Percentiles rank a stretch among this genome's conserved stretches.
Evolutionary conservation across 306 rosid genomes (phyloP).

Genomic region (Pueraria montana): DNA sequence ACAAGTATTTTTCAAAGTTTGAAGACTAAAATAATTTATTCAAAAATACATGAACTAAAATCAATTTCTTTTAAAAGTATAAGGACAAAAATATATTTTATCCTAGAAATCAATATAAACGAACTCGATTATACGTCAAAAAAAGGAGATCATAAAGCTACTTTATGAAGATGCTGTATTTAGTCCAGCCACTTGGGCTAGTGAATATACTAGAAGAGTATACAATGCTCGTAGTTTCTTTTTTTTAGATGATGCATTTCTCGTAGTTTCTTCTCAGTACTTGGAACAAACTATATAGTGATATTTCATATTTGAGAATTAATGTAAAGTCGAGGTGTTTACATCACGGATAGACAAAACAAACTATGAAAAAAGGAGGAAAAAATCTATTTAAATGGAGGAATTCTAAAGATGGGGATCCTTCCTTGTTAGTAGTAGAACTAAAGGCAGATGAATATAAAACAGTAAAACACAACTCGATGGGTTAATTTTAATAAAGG

Average conservation of each 20-base stretch:
- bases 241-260: no score
- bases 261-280: neutral
- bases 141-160: conserved; percentile 5
- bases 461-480: neutral
- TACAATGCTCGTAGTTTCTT: neutral
- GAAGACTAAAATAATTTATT: no score
- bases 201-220: neutral
- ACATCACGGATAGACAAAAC: conserved; percentile 18
- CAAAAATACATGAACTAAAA: no score
- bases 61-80: no score
- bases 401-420: neutral
- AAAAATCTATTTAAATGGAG: neutral
- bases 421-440: neutral
- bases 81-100: no score
- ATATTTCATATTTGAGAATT: neutral
- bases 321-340: conserved; percentile 7
- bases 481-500: neutral
- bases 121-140: neutral
- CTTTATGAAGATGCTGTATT: conserved; percentile 41
- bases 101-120: neutral
- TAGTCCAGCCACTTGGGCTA: conserved; percentile 20
- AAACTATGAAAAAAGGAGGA: neutral
- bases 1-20: no score
- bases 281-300: neutral
- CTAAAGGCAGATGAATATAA: neutral